phyloP scores from a whole-genome alignment of 164 flowering plant genomes.

The Saururus chinensis region DNA sequence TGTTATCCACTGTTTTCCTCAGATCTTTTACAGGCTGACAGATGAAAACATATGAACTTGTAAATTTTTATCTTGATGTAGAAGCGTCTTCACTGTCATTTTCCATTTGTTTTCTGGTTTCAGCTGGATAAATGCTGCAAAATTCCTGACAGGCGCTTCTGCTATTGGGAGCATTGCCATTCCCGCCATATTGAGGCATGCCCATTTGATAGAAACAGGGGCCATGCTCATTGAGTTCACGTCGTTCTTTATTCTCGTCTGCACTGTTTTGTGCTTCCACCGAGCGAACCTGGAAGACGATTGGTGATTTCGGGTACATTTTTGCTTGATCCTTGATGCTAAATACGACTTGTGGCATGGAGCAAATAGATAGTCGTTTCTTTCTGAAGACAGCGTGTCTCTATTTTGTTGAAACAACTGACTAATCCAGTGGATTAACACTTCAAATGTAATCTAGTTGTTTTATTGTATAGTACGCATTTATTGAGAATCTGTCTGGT shows the following conservation, averaged over 20 bases:
- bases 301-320: constrained; percentile 33
- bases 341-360: background rate
- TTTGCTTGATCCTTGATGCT: background rate
- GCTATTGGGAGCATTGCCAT: constrained; percentile 92
- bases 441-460: too few species aligned
- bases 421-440: too few species aligned
- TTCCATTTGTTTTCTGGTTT: background rate
- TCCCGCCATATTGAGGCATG: constrained; percentile 87
- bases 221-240: constrained; percentile 86
- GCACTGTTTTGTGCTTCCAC: constrained; percentile 91
- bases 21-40: too few species aligned
- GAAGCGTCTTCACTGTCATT: background rate
- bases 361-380: background rate
- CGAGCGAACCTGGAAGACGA: constrained; percentile 90
- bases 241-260: constrained; percentile 80
- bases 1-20: too few species aligned
- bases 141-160: constrained; percentile 94
- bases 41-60: background rate
- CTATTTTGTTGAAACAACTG: too few species aligned
- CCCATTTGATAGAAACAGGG: constrained; percentile 70
- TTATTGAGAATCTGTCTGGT: too few species aligned
- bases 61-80: background rate
- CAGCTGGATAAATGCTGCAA: constrained; percentile 63
- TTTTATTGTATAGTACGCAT: too few species aligned
- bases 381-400: too few species aligned